These are phyloP conservation scores for Termitomyces sp. DNA, from an alignment of 768 basidiomycete species.

Conservation along the genomic window DNA sequence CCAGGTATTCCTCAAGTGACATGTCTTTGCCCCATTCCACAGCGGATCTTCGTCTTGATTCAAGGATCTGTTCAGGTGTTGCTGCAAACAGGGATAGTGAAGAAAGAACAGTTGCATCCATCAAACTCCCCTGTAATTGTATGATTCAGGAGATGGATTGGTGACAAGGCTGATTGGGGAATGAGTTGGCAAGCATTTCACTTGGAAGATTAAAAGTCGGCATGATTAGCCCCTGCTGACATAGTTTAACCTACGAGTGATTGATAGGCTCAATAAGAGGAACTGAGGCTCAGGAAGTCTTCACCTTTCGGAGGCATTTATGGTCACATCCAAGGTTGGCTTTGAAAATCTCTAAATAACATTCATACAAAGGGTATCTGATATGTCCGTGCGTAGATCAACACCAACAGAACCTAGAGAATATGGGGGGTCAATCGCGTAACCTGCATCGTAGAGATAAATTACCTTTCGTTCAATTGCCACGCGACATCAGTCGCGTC, in stretches of 20 bases:
- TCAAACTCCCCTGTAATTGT: neutral
- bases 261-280: no score
- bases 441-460: neutral
- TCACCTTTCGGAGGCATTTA: no score
- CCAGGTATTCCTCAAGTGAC: conserved; percentile 40
- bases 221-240: no score
- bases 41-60: conserved; percentile 33
- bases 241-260: no score
- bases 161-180: no score
- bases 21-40: conserved; percentile 40
- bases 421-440: neutral
- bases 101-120: conserved; percentile 6
- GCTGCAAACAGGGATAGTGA: conserved; percentile 42
- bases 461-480: conserved; percentile 45
- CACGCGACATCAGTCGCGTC: conserved; percentile 30
- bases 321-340: no score
- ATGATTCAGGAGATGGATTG: neutral
- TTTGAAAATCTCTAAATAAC: no score
- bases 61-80: conserved; percentile 38
- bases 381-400: neutral
- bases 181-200: no score
- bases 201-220: no score
- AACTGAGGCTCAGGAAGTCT: no score
- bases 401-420: neutral
- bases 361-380: neutral